Percentiles rank a stretch among this genome's conserved stretches.
phyloP scores from a whole-genome alignment of 75 land plant genomes.

The Larix kaempferi region DNA sequence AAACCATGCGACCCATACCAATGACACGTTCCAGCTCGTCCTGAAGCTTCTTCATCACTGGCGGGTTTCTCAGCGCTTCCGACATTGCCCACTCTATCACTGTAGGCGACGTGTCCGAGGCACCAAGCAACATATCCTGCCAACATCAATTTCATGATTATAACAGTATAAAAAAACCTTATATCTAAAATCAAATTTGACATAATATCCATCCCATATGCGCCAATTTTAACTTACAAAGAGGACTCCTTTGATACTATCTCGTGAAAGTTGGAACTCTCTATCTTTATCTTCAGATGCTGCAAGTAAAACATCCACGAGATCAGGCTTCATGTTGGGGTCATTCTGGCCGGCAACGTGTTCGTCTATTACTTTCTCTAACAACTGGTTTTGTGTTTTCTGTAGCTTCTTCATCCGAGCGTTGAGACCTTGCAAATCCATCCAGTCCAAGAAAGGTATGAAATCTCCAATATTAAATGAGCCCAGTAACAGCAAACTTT shows the following conservation, averaged over 20 bases:
- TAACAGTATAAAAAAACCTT: no score
- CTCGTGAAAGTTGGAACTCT: conserved; percentile 1
- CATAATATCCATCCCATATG: no score
- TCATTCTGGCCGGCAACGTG: not conserved
- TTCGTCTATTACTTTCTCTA: no score
- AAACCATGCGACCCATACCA: not conserved
- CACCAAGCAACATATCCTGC: no score
- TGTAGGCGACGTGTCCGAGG: no score
- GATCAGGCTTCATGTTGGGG: not conserved
- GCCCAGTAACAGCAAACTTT: not conserved
- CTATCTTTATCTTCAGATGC: not conserved
- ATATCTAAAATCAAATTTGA: no score
- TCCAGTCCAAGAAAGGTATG: not conserved
- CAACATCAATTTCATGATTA: no score
- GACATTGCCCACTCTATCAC: no score
- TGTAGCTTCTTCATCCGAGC: not conserved
- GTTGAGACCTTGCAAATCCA: not conserved
- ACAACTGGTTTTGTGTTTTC: not conserved
- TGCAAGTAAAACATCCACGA: conserved; percentile 14
- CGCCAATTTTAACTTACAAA: no score
- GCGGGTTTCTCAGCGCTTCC: no score
- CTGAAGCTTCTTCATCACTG: no score
- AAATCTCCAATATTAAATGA: conserved; percentile 4
- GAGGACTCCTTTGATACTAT: not conserved
- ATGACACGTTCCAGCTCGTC: no score